Conservation (phyloP, 2,329 filamentous ascomycete species). For the Hypocreales sp. region DNA sequence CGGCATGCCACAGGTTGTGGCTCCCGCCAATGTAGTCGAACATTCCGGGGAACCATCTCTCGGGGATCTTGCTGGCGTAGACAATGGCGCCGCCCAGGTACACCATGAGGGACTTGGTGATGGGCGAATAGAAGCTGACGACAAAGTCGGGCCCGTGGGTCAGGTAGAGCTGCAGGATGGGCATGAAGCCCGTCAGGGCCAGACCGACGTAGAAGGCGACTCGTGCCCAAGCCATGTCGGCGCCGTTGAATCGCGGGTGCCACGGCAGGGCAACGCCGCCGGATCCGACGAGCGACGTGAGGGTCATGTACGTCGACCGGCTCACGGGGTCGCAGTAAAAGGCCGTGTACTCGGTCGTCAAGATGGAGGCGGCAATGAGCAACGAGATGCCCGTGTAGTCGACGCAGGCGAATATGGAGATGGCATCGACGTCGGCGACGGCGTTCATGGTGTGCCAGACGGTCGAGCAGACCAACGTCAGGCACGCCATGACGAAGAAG, state of each 20-base stretch:
- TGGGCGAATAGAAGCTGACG: constrained; percentile 76
- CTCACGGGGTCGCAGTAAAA: constrained; percentile 94
- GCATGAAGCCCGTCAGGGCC: constrained; percentile 75
- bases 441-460: constrained; percentile 99
- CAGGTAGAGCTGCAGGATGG: constrained; percentile 67
- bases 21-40: constrained; percentile 94
- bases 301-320: constrained; percentile 70
- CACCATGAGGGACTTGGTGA: constrained; percentile 72
- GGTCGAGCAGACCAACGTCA: constrained; percentile 87
- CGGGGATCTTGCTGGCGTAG: constrained; percentile 84
- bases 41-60: constrained; percentile 80
- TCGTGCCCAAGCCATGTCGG: constrained; percentile 83
- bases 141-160: constrained; percentile 69
- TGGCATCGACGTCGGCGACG: constrained; percentile 74
- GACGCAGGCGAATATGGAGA: constrained; percentile 93
- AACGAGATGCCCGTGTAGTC: constrained; percentile 97
- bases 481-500: constrained; percentile 92
- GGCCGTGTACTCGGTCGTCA: constrained; percentile 95
- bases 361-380: constrained; percentile 87
- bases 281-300: constrained; percentile 68
- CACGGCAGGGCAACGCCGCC: constrained; percentile 86
- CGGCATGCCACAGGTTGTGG: constrained; percentile 96
- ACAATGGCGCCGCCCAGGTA: constrained; percentile 75
- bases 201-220: constrained; percentile 86
- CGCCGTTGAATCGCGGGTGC: constrained; percentile 87